Evolutionary conservation across 257 asterid species (phyloP).

Genomic region (Solanum appendiculatum): DNA sequence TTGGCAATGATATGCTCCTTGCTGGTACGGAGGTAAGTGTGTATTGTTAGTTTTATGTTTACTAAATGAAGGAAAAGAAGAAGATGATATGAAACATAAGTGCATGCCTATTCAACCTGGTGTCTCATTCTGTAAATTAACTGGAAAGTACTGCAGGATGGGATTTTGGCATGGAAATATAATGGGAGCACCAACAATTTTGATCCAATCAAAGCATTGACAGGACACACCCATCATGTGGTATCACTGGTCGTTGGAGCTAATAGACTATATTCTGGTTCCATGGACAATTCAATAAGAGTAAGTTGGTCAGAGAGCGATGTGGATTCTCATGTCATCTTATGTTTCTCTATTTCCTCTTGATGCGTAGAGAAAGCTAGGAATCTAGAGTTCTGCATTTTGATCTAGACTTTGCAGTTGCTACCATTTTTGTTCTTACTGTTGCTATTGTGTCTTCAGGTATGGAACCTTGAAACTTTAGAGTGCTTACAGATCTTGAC

Average conservation of each 20-base stretch:
- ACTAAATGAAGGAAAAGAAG: background rate
- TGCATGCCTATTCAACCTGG: background rate
- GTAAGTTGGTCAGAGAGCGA: conserved; percentile 25
- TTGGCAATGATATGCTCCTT: conserved; percentile 74
- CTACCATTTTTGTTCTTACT: background rate
- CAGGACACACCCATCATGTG: conserved; percentile 82
- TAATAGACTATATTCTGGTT: conserved; percentile 77
- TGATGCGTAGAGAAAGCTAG: background rate
- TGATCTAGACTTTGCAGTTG: background rate
- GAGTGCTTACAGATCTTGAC: conserved; percentile 78
- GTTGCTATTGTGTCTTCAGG: conserved; percentile 32
- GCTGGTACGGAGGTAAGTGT: conserved; percentile 86
- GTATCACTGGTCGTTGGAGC: conserved; percentile 86
- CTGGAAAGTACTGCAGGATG: conserved; percentile 48
- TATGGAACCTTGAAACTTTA: conserved; percentile 84
- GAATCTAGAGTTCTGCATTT: background rate
- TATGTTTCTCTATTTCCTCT: background rate
- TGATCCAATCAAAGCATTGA: conserved; percentile 82
- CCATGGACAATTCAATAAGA: conserved; percentile 80
- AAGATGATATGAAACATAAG: background rate
- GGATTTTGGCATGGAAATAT: conserved; percentile 87
- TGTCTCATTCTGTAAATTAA: background rate
- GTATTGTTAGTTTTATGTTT: background rate
- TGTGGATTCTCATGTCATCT: background rate
- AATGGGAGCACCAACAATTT: conserved; percentile 65